Conservation (phyloP, 441 rosid genomes). For the Melastoma candidum region DNA sequence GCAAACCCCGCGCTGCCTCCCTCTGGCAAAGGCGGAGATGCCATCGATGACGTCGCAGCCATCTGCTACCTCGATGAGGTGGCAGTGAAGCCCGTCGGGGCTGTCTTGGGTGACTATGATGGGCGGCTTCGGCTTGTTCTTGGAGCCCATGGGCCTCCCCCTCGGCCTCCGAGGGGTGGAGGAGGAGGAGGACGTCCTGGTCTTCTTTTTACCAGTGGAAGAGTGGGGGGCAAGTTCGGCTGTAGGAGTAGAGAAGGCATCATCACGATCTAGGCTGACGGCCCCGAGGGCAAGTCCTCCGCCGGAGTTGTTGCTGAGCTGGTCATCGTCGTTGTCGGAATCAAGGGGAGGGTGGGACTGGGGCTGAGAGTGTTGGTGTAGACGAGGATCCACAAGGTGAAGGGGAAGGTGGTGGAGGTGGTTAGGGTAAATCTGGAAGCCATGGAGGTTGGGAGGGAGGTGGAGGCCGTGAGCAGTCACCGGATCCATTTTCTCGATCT, state of each 20-base stretch:
- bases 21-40: constrained; percentile 52
- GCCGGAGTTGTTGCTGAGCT: too few relatives aligned
- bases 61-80: constrained; percentile 65
- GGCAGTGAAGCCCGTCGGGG: constrained; percentile 77
- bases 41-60: constrained; percentile 70
- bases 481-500: constrained; percentile 38
- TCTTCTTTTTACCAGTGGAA: constrained; percentile 54
- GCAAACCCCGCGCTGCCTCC: constrained; percentile 75
- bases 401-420: too few relatives aligned
- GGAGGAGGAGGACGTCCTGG: constrained; percentile 18
- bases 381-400: constrained; percentile 10
- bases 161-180: constrained; percentile 50
- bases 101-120: constrained; percentile 77
- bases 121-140: constrained; percentile 76
- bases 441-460: constrained; percentile 6
- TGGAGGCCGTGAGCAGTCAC: constrained; percentile 55
- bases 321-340: too few relatives aligned
- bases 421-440: too few relatives aligned
- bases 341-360: constrained; percentile 16
- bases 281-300: too few relatives aligned
- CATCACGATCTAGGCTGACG: too few relatives aligned
- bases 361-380: constrained; percentile 17
- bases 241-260: constrained; percentile 14
- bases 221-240: constrained; percentile 20
- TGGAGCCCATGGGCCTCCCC: constrained; percentile 79